Evolutionary conservation across 768 basidiomycete species (phyloP).

Genomic region (Amyloporia xantha): DNA sequence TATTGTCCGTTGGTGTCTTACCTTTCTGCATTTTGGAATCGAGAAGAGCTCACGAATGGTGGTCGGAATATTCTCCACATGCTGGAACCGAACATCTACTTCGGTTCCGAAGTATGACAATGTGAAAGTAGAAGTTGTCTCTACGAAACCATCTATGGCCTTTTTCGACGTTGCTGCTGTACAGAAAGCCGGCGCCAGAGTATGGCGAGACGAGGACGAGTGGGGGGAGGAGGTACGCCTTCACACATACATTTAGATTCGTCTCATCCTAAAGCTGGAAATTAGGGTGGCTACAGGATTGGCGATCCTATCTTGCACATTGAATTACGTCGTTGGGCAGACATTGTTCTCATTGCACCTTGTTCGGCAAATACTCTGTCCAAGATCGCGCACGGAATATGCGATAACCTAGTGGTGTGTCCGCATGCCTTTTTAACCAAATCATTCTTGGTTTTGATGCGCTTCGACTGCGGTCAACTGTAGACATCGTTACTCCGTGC

Average conservation of each 20-base stretch:
- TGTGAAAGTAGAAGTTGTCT: slow-evolving; percentile 77
- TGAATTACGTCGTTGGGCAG: slow-evolving; percentile 91
- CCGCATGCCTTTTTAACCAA: not conserved
- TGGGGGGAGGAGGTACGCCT: slow-evolving; percentile 62
- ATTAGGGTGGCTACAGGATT: slow-evolving; percentile 63
- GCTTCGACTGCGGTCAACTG: not conserved
- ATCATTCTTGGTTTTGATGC: not conserved
- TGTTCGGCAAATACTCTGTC: slow-evolving; percentile 96
- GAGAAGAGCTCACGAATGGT: not conserved
- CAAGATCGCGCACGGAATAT: slow-evolving; percentile 83
- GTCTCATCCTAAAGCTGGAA: not conserved
- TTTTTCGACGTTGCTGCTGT: slow-evolving; percentile 65
- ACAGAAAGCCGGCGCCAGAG: slow-evolving; percentile 42
- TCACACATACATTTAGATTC: not conserved
- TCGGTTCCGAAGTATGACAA: slow-evolving; percentile 61
- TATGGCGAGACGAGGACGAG: slow-evolving; percentile 92
- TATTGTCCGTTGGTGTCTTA: slow-evolving; percentile 51
- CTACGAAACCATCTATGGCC: slow-evolving; percentile 69
- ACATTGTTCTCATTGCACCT: slow-evolving; percentile 90
- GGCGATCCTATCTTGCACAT: slow-evolving; percentile 96
- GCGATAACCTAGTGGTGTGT: slow-evolving; percentile 81
- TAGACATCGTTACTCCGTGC: slow-evolving; percentile 82
- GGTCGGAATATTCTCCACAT: too few species aligned
- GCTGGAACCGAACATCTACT: too few species aligned
- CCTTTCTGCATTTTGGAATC: not conserved